Evolutionary conservation across 2,329 filamentous ascomycete genomes (phyloP).

Genomic region (Chaetomiaceae sp.): DNA sequence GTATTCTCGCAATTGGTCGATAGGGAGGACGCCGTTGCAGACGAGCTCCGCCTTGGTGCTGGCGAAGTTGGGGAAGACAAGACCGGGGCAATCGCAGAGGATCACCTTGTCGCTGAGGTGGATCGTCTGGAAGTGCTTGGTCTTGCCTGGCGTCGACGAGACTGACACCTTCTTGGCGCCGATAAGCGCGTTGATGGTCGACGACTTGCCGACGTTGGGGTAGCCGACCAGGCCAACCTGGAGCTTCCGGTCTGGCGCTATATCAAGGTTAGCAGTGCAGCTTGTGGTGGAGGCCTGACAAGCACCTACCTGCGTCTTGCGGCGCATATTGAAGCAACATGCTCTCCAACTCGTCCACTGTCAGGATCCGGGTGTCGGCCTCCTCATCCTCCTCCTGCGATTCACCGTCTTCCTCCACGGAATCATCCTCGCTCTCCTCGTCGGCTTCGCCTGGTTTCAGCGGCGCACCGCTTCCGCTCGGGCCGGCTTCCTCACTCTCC

Average conservation of each 20-base stretch:
- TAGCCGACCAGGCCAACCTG: slow-evolving; percentile 94
- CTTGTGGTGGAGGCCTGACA: too few species aligned
- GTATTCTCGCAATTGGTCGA: slow-evolving; percentile 92
- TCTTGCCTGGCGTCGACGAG: slow-evolving; percentile 94
- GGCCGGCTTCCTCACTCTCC: slow-evolving; percentile 22
- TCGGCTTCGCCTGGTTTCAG: slow-evolving; percentile 11
- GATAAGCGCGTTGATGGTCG: slow-evolving; percentile 97
- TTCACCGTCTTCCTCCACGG: slow-evolving; percentile 31
- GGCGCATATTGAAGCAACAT: slow-evolving; percentile 73
- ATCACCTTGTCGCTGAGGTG: slow-evolving; percentile 85
- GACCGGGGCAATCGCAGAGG: slow-evolving; percentile 94
- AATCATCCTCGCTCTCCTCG: slow-evolving; percentile 15
- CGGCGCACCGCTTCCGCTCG: slow-evolving; percentile 16
- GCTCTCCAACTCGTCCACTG: slow-evolving; percentile 84
- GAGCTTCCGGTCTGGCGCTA: slow-evolving; percentile 57
- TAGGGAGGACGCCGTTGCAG: slow-evolving; percentile 88
- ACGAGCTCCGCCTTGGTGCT: slow-evolving; percentile 95
- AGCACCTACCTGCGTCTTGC: slow-evolving; percentile 42
- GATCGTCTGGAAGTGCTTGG: slow-evolving; percentile 98
- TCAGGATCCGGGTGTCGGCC: slow-evolving; percentile 71
- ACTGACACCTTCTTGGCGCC: slow-evolving; percentile 98
- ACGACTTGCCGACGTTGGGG: slow-evolving; percentile 98
- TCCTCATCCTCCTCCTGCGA: slow-evolving; percentile 36
- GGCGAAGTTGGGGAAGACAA: slow-evolving; percentile 97
- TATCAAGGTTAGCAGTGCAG: background rate